phyloP scores from a whole-genome alignment of 257 asterid genomes.

The Solanum lycopersicoides region DNA sequence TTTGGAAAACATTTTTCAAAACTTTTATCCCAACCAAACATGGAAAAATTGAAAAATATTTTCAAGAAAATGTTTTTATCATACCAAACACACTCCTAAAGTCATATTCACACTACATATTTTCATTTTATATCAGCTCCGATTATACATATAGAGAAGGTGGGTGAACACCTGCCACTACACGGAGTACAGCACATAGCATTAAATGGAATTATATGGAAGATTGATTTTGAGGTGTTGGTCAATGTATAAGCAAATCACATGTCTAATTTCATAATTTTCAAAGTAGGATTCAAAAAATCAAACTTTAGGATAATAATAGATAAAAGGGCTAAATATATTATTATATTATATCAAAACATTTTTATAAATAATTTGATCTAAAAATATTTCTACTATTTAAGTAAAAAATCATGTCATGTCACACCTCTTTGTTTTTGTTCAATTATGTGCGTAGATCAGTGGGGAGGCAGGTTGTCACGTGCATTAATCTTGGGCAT shows the following conservation, averaged over 20 bases:
- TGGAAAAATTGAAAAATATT: too few relatives aligned
- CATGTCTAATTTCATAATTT: neutral
- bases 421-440: neutral
- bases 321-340: too few relatives aligned
- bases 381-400: neutral
- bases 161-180: neutral
- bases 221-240: too few relatives aligned
- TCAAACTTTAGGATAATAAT: neutral
- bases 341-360: neutral
- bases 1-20: too few relatives aligned
- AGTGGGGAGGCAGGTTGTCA: neutral
- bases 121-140: neutral
- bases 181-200: neutral
- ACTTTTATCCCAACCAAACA: too few relatives aligned
- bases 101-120: neutral
- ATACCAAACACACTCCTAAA: too few relatives aligned
- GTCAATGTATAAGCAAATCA: neutral
- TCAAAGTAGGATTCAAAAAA: neutral
- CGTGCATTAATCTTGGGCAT: neutral
- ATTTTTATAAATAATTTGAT: too few relatives aligned
- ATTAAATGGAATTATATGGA: neutral
- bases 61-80: too few relatives aligned
- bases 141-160: neutral
- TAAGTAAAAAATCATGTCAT: neutral
- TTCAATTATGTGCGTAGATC: neutral